Evolutionary conservation across 345 rosid species (phyloP), one percentile per base, ranked within the genome.

Genomic region (Salix udensis): DNA sequence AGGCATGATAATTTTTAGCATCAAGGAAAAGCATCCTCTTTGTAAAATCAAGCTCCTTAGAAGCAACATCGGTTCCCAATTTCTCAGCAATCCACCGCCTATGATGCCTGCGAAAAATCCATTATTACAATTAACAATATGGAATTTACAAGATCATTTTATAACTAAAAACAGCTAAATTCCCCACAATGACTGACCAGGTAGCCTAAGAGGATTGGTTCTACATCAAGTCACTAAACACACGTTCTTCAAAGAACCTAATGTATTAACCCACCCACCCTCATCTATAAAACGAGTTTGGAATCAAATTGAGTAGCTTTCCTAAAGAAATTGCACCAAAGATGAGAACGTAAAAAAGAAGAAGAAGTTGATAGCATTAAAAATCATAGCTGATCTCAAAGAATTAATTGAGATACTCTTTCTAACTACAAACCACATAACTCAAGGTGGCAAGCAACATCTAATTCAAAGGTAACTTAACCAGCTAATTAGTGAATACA

Each of bases 61-160:
- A 70, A 23, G 84, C 80, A 71, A 87, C 94, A 65, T 87, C 88
- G 74, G 89, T 61, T 72, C 97, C 98, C 78, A 93, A 68, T 86
- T 88, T 91, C 84, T 90, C 97, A 7, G 97, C 97, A 87, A 88
- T 91, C 97, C 99, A 96, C 76, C 97, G 87, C 74, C 97, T 87
- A 75, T 96, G 99, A 88, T 96, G 97, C 99, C 98, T 96, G 75
- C 72, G 73, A 61, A 68, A 73, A 65, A 58, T 15, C 72, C 39
- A 34, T 55, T 28, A 50, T 39, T 11, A 67, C 39, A 40, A 61
- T 67, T 24, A 67, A 55, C 55, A 34, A 11, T 15, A 28, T 65
- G 61, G 7, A 34, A 52, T 18, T 7, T 70, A 70, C 46, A 46
- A 66, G 37, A 73, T 67, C 48, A 52, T 30, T 13, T 12, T 2